Base-by-base conservation (phyloP, 495 filamentous ascomycete genomes). In the Penicillium soppii region DNA sequence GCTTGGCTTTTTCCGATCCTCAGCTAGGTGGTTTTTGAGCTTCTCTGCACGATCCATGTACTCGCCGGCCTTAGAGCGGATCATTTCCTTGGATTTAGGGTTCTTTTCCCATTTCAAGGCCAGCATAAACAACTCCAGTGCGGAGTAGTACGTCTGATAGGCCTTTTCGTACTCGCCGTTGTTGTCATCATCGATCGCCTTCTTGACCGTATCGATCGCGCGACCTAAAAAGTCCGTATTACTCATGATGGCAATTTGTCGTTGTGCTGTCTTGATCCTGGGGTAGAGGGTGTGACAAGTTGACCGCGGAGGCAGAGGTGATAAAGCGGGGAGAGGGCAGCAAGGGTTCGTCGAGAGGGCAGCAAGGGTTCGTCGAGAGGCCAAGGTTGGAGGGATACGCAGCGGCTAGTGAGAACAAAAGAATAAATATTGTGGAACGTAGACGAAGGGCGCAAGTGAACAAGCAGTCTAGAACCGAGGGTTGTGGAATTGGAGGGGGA, bases 11-110 rank as follows among this genome's bases (percentile, higher is more conserved):
- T 86, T 89, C 57, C 81, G 81, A 62, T 80, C 81, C 49, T 95
- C 91, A 32, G 84, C 78, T 35, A 98, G 76, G 66, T 97, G 92
- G 10, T 84, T 82, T 73, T 97, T 97, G 40, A 99, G 80, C 75
- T 97, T 96, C 76, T 97, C 94, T 29, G 94, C 92, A 30, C 94
- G 88, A 68, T 95, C 91, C 89, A 99, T 95, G 78, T 99, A 99
- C 65, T 97, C 92, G 58, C 76, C 87, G 1, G 89, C 86, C 74
- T 97, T 97, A 36, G 84, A 82, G 46, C 92, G 86, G 55, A 99
- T 96, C 83, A 96, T 95, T 68, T 95, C 89, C 75, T 98, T 97
- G 36, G 88, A 90, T 52, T 89, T 91, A 30, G 83, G 82, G 72
- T 96, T 97, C 80, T 97, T 99, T 76, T 97, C 92, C 91, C 91